Percentiles rank a stretch among this genome's conserved stretches.
These are phyloP conservation scores for Yamadazyma aaseri DNA, from an alignment of 1,139 yeast genomes.

Conservation along the genomic window DNA sequence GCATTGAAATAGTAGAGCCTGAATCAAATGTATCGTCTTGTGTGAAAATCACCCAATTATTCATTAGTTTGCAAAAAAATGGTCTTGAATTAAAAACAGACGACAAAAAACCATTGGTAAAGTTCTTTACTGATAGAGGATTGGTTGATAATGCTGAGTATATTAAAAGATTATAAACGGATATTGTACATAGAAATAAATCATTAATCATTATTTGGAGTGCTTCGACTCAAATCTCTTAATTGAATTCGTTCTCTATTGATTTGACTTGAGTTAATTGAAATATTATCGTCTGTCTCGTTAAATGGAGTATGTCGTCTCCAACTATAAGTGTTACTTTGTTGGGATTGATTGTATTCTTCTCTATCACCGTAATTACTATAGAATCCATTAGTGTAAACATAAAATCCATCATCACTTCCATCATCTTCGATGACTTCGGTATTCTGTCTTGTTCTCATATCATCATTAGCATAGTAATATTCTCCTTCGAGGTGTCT, in stretches of 20 bases:
- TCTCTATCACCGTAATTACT: slow-evolving; percentile 18
- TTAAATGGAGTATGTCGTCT: slow-evolving; percentile 21
- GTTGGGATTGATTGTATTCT: slow-evolving; percentile 15
- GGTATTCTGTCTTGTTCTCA: slow-evolving; percentile 25
- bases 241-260: slow-evolving; percentile 12
- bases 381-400: slow-evolving; percentile 46
- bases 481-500: slow-evolving; percentile 34
- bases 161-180: neutral
- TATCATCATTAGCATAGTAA: slow-evolving; percentile 34
- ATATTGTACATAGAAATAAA: slow-evolving; percentile 7
- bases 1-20: slow-evolving; percentile 1
- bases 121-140: neutral
- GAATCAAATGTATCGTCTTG: neutral
- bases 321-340: slow-evolving; percentile 20
- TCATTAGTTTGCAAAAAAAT: slow-evolving; percentile 6
- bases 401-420: slow-evolving; percentile 48
- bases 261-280: slow-evolving; percentile 17
- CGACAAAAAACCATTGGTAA: slow-evolving; percentile 1
- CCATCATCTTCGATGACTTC: slow-evolving; percentile 19
- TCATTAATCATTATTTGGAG: slow-evolving; percentile 4
- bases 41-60: slow-evolving; percentile 8
- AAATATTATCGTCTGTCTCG: slow-evolving; percentile 18
- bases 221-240: slow-evolving; percentile 8
- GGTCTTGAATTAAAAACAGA: slow-evolving; percentile 5
- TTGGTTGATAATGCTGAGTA: slow-evolving; percentile 2